Evolutionary conservation across 2,329 filamentous ascomycete genomes (phyloP), one percentile per base, ranked within the genome.

Genomic region (Bipolaris oryzae): DNA sequence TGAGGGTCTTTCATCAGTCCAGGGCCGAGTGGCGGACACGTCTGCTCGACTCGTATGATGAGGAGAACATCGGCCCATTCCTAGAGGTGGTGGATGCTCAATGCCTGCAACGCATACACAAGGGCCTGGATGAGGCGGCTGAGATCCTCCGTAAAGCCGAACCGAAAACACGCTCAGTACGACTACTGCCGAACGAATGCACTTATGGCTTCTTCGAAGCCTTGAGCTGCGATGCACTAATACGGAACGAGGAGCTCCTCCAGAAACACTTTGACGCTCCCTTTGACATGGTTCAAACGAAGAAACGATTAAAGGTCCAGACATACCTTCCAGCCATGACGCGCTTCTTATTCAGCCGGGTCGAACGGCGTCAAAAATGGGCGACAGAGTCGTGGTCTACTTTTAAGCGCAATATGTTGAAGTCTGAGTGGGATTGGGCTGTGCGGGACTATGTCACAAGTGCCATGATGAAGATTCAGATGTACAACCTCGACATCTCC

Each of bases 201-300:
- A 84, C 96, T 48, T 85, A 95, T 56, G 89, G 91, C 10, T 85
- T 98, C 28, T 96, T 96, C 68, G 94, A 98, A 74, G 89, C 90
- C 0, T 79, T 98, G 49, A 96, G 92, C 74, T 96, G 90, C 74
- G 86, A 92, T 63, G 83, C 89, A 0, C 92, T 96, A 71, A 81
- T 97, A 58, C 76, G 79, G 20, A 80, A 84, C 61, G 82, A 85
- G 53, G 75, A 78, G 16, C 75, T 83, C 18, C 74, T 89, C 20
- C 71, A 77, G 53, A 67, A 79, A 25, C 82, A 87, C 62, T 96
- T 98, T 72, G 90, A 96, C 72, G 86, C 84, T 64, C 91, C 96
- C 10, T 97, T 98, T 74, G 82, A 86, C 64, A 83, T 92, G 20
- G 87, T 96, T 2, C 91, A 94, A 74, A 86, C 86, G 13, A 93